phyloP scores from a whole-genome alignment of 2,329 filamentous ascomycete genomes.

The Fonsecaea erecta region DNA sequence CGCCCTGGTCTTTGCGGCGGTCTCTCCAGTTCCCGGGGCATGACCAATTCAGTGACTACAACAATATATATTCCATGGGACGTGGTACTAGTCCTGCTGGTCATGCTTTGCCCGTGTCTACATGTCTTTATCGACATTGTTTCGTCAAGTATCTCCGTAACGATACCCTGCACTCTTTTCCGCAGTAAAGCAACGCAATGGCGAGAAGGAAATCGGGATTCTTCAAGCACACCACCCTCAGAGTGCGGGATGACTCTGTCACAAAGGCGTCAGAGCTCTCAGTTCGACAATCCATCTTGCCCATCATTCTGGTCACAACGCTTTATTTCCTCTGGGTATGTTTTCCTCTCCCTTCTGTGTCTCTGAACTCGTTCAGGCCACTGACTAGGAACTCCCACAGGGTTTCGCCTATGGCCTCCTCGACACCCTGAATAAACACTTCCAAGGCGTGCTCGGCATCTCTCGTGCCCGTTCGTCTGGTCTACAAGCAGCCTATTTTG shows the following conservation, averaged over 20 bases:
- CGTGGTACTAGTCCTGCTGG: background rate
- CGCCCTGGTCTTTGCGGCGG: background rate
- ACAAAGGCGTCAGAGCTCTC: conserved; percentile 49
- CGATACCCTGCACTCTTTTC: background rate
- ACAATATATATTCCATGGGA: background rate
- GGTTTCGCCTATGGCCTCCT: conserved; percentile 55
- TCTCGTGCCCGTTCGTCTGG: conserved; percentile 63
- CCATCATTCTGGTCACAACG: conserved; percentile 52
- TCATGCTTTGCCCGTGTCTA: background rate
- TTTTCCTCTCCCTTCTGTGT: background rate
- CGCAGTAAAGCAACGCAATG: background rate
- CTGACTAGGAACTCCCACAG: conserved; percentile 33
- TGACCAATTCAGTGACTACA: background rate
- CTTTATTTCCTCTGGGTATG: conserved; percentile 59
- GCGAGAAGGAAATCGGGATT: conserved; percentile 9
- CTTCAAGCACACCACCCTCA: conserved; percentile 16
- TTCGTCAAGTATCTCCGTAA: background rate
- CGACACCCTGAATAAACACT: conserved; percentile 59
- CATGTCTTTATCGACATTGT: background rate
- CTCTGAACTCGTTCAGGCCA: background rate
- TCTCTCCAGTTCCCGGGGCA: background rate
- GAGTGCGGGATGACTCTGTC: conserved; percentile 12
- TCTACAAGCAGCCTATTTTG: conserved; percentile 68
- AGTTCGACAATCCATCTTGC: conserved; percentile 50
- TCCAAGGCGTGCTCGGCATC: conserved; percentile 61